A percentile compares a stretch with the other conserved stretches of the same genome.
phyloP scores from a whole-genome alignment of 768 basidiomycete species.

The Termitomyces sp. region DNA sequence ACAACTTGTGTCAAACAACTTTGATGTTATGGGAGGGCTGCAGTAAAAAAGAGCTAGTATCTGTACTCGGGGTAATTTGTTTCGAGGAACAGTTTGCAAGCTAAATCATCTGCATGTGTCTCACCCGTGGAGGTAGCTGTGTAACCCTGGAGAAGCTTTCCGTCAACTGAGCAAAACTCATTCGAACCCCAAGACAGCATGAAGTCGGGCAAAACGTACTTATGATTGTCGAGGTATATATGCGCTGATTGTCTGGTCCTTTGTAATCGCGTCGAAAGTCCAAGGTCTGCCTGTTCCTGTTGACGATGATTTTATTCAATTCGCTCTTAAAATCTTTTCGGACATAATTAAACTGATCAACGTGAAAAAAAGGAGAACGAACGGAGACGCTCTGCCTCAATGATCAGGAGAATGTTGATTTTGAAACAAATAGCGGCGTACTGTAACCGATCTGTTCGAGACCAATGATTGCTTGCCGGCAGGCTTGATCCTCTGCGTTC shows the following conservation, averaged over 20 bases:
- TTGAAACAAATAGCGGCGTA: not conserved
- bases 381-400: not conserved
- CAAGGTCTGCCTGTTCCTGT: not conserved
- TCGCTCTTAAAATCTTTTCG: not conserved
- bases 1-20: not conserved
- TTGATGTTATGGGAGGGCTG: not conserved
- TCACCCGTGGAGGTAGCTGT: not conserved
- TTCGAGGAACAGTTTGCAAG: not conserved
- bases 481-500: slow-evolving; percentile 4
- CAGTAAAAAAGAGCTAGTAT: not conserved
- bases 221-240: not conserved
- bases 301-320: not conserved
- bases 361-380: not conserved
- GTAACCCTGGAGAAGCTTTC: not conserved
- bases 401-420: not conserved
- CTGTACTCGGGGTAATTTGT: not conserved
- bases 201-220: not conserved
- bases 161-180: not conserved
- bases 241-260: not conserved
- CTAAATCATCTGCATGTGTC: not conserved
- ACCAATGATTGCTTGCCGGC: not conserved
- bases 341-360: not conserved
- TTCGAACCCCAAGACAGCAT: not conserved
- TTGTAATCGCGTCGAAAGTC: not conserved
- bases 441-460: not conserved